These are phyloP conservation scores for Dryas alaskensis DNA, from an alignment of 306 rosid genomes.

Conservation along the genomic window DNA sequence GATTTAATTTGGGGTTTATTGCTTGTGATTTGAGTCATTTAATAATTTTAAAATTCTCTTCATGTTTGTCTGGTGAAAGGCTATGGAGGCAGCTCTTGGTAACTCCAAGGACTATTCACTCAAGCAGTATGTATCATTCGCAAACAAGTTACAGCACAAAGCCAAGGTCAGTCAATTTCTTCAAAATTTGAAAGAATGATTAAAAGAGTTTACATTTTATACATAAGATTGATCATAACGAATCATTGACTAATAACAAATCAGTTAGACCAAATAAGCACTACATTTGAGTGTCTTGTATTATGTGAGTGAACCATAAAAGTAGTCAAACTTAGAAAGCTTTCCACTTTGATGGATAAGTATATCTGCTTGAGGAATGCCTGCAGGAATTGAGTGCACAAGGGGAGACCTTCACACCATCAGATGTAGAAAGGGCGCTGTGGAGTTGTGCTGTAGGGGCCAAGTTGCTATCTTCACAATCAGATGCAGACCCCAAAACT, in stretches of 20 bases:
- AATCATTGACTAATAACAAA: too few species aligned
- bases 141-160: conserved; percentile 52
- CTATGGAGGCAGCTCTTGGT: conserved; percentile 78
- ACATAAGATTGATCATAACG: too few species aligned
- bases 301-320: not conserved
- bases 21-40: not conserved
- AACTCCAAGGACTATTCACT: conserved; percentile 75
- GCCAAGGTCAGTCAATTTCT: conserved; percentile 56
- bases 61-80: conserved; percentile 39
- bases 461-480: conserved; percentile 39
- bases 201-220: too few species aligned
- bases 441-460: conserved; percentile 64
- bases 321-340: not conserved
- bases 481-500: conserved; percentile 35
- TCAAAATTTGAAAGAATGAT: too few species aligned
- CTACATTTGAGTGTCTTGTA: not conserved
- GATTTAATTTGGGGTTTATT: not conserved
- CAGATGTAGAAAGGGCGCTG: conserved; percentile 84
- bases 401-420: conserved; percentile 57
- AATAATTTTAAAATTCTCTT: not conserved
- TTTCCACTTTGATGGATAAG: not conserved
- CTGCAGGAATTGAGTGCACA: conserved; percentile 75
- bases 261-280: not conserved
- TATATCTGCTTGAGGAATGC: conserved; percentile 14
- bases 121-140: conserved; percentile 75